Evolutionary conservation across 495 filamentous ascomycete genomes (phyloP), one percentile per base, ranked within the genome.

Genomic region (Hapsidospora chrysogenum): DNA sequence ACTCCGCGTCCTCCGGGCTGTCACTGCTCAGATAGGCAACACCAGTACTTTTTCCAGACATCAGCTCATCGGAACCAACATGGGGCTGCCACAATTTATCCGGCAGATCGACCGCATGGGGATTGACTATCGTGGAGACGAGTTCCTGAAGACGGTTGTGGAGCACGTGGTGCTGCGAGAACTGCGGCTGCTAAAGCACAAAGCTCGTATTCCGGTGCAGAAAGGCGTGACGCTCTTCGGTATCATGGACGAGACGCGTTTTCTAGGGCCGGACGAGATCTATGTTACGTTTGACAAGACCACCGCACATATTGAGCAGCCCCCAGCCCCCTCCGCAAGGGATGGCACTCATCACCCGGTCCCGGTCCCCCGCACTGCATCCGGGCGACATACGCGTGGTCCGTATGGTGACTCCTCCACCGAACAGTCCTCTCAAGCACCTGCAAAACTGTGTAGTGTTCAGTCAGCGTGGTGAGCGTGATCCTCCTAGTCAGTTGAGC

Each of bases 391-490:
- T 87, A 2, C 84, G 86, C 52, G 38, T 62, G 1, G 71, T 71
- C 0, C 54, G 63, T 1, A 56, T 66, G 14, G 54, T 65, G 5
- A 35, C 63, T 3, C 60, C 60, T 2, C 79, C 84, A 0, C 19
- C 41, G 0, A 46, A 54, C n/a, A 79, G 76, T 27, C 74, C 78
- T 0, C 63, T 89, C 2, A 37, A 46, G 0, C 42, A 55, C 1
- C 56, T 82, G 2, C 54, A 58, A 9, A 89, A 89, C 45, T 81
- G 80, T 37, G 62, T 92, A n/a, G 70, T 78, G 3, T 89, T 92
- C 48, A 78, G 72, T 33, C 67, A 69, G 41, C 56, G 71, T 15
- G 84, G 84, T 0, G 30, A 45, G 2, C 66, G 83, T 18, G 82
- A 86, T 46, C 57, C 89, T 0, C 82, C 84, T 1, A 84, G 76